Evolutionary conservation across 192 early-diverging fungal genomes (phyloP), one percentile per base, ranked within the genome.

Genomic region (Backusella westeae): DNA sequence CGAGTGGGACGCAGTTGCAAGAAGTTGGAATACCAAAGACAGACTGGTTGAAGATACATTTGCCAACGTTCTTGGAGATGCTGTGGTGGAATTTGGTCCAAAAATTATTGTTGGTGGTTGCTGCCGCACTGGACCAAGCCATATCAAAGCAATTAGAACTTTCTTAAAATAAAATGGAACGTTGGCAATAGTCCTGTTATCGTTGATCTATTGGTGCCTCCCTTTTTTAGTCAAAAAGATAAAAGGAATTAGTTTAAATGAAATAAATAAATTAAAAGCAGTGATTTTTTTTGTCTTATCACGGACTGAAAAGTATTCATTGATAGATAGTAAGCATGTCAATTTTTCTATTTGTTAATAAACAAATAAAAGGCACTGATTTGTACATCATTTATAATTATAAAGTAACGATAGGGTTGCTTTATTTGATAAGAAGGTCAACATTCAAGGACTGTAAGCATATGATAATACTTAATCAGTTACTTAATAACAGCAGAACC

Each of bases 31-130:
- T 5, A 49, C 68, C 19, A 44, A 56, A 12, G 68, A 71, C 21
- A 66, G 68, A 38, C 46, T 82, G 15, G 46, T 69, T 35, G 46
- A 76, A 9, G 65, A 73, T 9, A 38, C 44, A n/a, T 90, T 89
- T 84, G 83, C 79, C 4, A 23, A 34, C 0, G 41, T 71, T 34
- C 73, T 81, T 34, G 68, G 56, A 49, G 35, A 78, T 14, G 89
- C 83, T 73, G 68, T 75, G 17, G 19, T 82, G n/a, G 26, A 59
- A 53, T 72, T 46, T 36, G 90, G 86, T n/a, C 81, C 80, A 1
- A 77, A 71, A 6, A 75, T 87, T 3, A 79, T 90, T 34, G 67
- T 86, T 34, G 90, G 90, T 8, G 91, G 90, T 4, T 91, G 90
- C 74, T 91, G 90, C 75, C 81, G 84, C 49, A 88, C 88, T n/a